Conservation (phyloP, 2,329 filamentous ascomycete genomes). For the Beauveria scarabaeidicola region DNA sequence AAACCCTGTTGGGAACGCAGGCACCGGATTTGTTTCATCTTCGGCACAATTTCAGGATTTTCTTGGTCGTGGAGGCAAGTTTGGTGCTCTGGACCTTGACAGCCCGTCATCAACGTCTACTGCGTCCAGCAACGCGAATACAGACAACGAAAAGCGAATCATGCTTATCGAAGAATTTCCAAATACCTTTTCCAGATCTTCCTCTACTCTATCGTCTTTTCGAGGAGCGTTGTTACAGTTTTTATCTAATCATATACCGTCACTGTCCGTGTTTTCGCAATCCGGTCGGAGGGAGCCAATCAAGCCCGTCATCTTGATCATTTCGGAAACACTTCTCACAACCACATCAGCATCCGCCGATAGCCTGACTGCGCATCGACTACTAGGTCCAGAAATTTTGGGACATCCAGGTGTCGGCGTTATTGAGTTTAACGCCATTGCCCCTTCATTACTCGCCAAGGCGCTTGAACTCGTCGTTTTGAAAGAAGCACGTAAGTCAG, state of each 20-base stretch:
- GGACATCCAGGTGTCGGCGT: constrained; percentile 69
- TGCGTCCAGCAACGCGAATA: constrained; percentile 14
- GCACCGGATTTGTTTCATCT: constrained; percentile 57
- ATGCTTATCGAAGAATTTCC: constrained; percentile 79
- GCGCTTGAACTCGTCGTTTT: constrained; percentile 73
- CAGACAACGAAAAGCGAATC: constrained; percentile 36
- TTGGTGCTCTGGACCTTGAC: constrained; percentile 56
- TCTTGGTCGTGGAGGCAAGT: constrained; percentile 70
- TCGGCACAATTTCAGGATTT: constrained; percentile 89
- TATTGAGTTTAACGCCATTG: constrained; percentile 91
- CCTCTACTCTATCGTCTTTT: constrained; percentile 59
- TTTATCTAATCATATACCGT: constrained; percentile 57
- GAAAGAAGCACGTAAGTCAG: constrained; percentile 77
- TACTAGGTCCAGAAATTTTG: constrained; percentile 79
- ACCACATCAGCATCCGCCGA: constrained; percentile 79
- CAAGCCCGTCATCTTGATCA: constrained; percentile 75
- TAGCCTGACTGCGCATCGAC: constrained; percentile 83
- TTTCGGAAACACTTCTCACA: constrained; percentile 83
- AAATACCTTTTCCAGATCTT: constrained; percentile 61
- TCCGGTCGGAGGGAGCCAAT: constrained; percentile 37
- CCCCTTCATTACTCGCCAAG: constrained; percentile 75
- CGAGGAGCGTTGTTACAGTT: constrained; percentile 67
- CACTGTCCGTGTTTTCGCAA: constrained; percentile 39
- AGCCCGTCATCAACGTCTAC: constrained; percentile 20
- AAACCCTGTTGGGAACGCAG: constrained; percentile 60